Base-by-base conservation (phyloP, 1,139 yeast species). In the Taphrina confusa region DNA sequence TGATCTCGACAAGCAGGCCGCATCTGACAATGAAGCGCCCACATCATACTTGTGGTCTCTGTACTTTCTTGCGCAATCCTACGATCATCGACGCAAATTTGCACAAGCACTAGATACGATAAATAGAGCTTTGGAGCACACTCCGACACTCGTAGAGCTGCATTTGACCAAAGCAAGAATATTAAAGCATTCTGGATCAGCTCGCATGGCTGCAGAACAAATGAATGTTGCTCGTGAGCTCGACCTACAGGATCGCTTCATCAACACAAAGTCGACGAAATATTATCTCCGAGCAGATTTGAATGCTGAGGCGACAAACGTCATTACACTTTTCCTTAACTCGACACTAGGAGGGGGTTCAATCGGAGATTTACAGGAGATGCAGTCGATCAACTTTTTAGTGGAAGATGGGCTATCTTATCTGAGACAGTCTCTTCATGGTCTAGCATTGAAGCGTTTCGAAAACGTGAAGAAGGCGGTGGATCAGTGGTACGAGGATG, bases 381-480 rank as follows among this genome's bases (percentile, higher is more conserved):
- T 94, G 85, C 97, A 92, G 74, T 92, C 87, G n/a, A 80, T 84
- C 63, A 90, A 97, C 95, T 88, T 89, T 63, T 75, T 94, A 65
- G 75, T 81, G 39, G 97, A 89, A 70, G 84, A 87, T 71, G 97
- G 94, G 4, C 4, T 88, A 87, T 68, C 73, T 73, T 57, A 79
- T 87, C 65, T 65, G 76, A 34, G 65, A 75, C 25, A 79, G 78
- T 58, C 63, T 69, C 39, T 57, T 11, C 50, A 39, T 67, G 96
- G 95, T 0, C 75, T 92, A 66, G 83, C 97, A 0, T 74, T 90
- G 66, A 94, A 94, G 73, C 80, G 98, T 68, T 89, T 80, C 70
- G 73, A 76, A 39, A 84, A 90, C 0, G 79, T 90, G 33, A 76
- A 83, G 57, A 82, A 83, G 40, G 57, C 59, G 12, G 89, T 84